Evolutionary conservation across 108 stramenopile species (phyloP).

Genomic region (Poteriospumella lacustris): DNA sequence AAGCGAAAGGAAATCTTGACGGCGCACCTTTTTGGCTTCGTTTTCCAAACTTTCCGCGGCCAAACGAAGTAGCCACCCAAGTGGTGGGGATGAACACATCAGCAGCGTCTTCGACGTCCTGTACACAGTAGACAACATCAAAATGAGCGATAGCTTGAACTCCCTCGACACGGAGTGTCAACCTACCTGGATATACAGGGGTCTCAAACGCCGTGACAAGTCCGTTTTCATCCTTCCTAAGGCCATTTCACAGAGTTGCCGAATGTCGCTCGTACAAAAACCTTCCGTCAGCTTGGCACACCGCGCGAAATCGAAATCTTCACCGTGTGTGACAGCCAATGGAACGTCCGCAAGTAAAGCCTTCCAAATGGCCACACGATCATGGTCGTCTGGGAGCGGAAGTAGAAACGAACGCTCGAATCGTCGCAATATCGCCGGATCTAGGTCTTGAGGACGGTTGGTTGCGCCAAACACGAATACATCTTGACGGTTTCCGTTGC

Average conservation of each 20-base stretch:
- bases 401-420: neutral
- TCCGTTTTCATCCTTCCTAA: neutral
- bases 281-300: neutral
- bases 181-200: no score
- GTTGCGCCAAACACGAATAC: neutral
- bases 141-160: no score
- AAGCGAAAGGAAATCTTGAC: no score
- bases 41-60: no score
- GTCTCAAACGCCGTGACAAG: no score
- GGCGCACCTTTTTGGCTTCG: no score
- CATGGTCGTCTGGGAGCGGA: neutral
- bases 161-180: no score
- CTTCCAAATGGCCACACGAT: neutral
- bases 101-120: no score
- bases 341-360: neutral
- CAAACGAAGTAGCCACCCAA: no score
- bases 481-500: neutral
- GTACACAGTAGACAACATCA: no score
- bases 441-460: constrained; percentile 11
- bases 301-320: neutral
- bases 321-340: neutral
- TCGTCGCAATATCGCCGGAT: neutral
- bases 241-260: neutral
- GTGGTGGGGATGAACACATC: no score
- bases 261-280: neutral